phyloP scores from a whole-genome alignment of 768 basidiomycete genomes.

The Clathrus columnatus region DNA sequence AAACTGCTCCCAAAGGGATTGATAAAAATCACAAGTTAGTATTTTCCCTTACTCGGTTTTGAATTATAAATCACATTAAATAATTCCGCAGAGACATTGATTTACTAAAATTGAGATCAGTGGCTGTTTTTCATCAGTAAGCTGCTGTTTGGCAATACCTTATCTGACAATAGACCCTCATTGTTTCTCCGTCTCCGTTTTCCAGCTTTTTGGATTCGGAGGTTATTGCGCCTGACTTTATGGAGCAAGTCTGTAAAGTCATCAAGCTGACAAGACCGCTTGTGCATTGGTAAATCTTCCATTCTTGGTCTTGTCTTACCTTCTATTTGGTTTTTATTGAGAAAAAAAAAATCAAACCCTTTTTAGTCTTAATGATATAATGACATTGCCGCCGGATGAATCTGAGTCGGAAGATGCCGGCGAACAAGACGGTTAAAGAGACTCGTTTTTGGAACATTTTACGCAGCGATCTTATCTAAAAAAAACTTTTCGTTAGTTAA shows the following conservation, averaged over 20 bases:
- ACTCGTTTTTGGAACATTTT: not conserved
- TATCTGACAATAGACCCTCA: constrained; percentile 10
- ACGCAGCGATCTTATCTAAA: too few relatives aligned
- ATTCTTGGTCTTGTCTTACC: not conserved
- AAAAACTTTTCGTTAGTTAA: not conserved
- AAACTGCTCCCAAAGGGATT: constrained; percentile 86
- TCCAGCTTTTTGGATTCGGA: constrained; percentile 66
- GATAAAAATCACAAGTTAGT: constrained; percentile 70
- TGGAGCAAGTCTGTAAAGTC: constrained; percentile 47
- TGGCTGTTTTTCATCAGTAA: constrained; percentile 59
- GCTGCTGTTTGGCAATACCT: constrained; percentile 14
- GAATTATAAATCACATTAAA: not conserved
- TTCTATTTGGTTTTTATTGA: not conserved
- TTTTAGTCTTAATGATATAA: constrained; percentile 63
- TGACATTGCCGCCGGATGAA: constrained; percentile 41
- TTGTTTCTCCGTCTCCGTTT: constrained; percentile 6
- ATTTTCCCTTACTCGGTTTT: not conserved
- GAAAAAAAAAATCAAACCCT: not conserved
- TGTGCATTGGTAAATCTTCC: constrained; percentile 57
- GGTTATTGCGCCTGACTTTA: constrained; percentile 60
- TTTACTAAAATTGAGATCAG: constrained; percentile 73
- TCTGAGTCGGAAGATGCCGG: constrained; percentile 14
- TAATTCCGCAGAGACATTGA: constrained; percentile 67
- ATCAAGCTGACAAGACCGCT: constrained; percentile 58
- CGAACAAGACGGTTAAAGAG: not conserved